Evolutionary conservation across 495 filamentous ascomycete genomes (phyloP).

Genomic region (Penicillium manginii): DNA sequence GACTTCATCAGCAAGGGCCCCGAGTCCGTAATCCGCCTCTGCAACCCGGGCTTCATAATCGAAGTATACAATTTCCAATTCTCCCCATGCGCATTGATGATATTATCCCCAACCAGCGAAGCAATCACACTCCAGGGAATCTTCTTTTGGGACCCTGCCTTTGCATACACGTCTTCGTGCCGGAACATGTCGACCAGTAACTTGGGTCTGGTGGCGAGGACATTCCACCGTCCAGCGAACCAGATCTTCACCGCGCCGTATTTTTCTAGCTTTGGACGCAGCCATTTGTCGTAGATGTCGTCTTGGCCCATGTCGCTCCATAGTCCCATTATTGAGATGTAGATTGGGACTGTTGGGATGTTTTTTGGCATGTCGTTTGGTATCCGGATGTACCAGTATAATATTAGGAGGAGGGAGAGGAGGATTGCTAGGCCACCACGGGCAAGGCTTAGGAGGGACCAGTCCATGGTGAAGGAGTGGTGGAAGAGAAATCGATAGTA

Average conservation of each 20-base stretch:
- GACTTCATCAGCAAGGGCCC: constrained; percentile 25
- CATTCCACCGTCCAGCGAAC: constrained; percentile 45
- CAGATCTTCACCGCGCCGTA: constrained; percentile 53
- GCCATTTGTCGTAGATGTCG: constrained; percentile 36
- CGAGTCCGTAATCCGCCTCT: constrained; percentile 32
- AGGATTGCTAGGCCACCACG: constrained; percentile 10
- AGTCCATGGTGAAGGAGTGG: constrained; percentile 8
- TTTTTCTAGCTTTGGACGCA: constrained; percentile 28
- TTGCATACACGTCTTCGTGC: constrained; percentile 48
- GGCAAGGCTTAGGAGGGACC: constrained; percentile 5
- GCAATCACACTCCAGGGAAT: constrained; percentile 48
- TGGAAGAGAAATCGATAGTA: neutral
- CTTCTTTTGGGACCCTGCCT: constrained; percentile 53
- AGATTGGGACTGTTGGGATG: constrained; percentile 38
- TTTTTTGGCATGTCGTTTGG: constrained; percentile 29
- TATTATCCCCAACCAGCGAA: constrained; percentile 41
- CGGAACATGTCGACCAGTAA: constrained; percentile 50
- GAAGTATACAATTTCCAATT: constrained; percentile 39
- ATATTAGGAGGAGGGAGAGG: constrained; percentile 11
- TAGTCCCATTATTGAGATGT: constrained; percentile 38
- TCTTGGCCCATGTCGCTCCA: constrained; percentile 41
- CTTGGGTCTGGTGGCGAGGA: constrained; percentile 39
- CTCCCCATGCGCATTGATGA: constrained; percentile 39
- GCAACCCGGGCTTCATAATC: constrained; percentile 45
- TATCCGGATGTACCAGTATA: constrained; percentile 31